Percentiles rank a stretch among this genome's conserved stretches.
Conservation (phyloP, 495 filamentous ascomycete species). For the Lichina pygmaea region DNA sequence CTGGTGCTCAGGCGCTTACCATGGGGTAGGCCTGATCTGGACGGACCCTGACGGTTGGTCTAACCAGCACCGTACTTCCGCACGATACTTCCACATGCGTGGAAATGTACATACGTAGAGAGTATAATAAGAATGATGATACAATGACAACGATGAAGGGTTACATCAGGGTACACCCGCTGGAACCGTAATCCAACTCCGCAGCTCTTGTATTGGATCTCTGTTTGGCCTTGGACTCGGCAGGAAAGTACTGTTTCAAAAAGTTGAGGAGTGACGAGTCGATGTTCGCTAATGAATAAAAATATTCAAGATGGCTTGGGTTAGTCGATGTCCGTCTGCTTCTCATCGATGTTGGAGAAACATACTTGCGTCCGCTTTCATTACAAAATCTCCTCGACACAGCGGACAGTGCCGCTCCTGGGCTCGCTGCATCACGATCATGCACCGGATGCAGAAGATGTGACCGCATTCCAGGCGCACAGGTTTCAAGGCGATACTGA, state of each 20-base stretch:
- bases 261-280: constrained; percentile 32
- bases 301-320: neutral
- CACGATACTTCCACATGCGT: too few relatives aligned
- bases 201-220: constrained; percentile 25
- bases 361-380: constrained; percentile 28
- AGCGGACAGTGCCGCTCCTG: constrained; percentile 33
- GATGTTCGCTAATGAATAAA: constrained; percentile 23
- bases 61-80: too few relatives aligned
- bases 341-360: neutral
- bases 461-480: constrained; percentile 36
- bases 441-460: constrained; percentile 45
- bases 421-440: constrained; percentile 39
- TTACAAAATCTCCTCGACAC: constrained; percentile 32
- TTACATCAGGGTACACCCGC: too few relatives aligned
- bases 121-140: too few relatives aligned
- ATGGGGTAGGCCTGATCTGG: too few relatives aligned
- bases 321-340: neutral
- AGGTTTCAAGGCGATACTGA: constrained; percentile 35
- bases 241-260: constrained; percentile 38
- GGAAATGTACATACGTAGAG: too few relatives aligned
- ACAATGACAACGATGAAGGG: too few relatives aligned
- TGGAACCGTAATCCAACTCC: constrained; percentile 17
- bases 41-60: too few relatives aligned
- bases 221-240: constrained; percentile 38
- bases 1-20: too few relatives aligned